Evolutionary conservation across 441 rosid genomes (phyloP), one percentile per base, ranked within the genome.

Genomic region (Geranium incanum): DNA sequence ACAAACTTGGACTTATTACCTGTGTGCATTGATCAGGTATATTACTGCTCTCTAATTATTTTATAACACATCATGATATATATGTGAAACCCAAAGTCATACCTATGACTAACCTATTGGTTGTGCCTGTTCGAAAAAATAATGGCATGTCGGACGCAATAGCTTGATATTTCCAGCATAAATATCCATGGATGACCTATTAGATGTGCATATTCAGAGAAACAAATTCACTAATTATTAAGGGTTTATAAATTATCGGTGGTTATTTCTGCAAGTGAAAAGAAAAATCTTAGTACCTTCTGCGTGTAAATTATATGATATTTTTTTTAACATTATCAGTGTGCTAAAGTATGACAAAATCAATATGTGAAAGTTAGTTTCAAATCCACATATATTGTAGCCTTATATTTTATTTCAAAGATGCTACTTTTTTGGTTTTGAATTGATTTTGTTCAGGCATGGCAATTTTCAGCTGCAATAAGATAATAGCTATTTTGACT

Each of bases 1-100:
- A 91, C 98, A 69, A 95, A 95, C 78, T 87, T 95, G 87, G 99
- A 95, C 83, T 91, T 95, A 59, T 88, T 95, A 78, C 98, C 97
- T 70, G 90, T 97, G 72, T 95, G 98, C 87, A 95, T 95, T 75
- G 98, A 93, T 83, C 99, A 93, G 99, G 99, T 95, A 84, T 72
- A 9, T 48, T 55, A 36, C 69, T 70, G 48, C n/a, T 71, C 78
- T 74, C 62, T 68, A 68, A 70, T 45, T 3, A 48, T 66, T 36
- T 76, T 74, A 60, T 39, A 41, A 11, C 67, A 18, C 48, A 39
- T 36, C 36, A n/a, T 15, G 13, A 16, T 18, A 4, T 18, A 43
- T 43, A 7, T 43, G 33, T 43, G 48, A 43, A n/a, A 2, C 33
- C 33, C 33, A 28, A 28, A 28, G 33, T 28, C 3, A 28, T 28